Evolutionary conservation across 805 yeast genomes (phyloP).

Genomic region (Saccharomycopsis sp.): DNA sequence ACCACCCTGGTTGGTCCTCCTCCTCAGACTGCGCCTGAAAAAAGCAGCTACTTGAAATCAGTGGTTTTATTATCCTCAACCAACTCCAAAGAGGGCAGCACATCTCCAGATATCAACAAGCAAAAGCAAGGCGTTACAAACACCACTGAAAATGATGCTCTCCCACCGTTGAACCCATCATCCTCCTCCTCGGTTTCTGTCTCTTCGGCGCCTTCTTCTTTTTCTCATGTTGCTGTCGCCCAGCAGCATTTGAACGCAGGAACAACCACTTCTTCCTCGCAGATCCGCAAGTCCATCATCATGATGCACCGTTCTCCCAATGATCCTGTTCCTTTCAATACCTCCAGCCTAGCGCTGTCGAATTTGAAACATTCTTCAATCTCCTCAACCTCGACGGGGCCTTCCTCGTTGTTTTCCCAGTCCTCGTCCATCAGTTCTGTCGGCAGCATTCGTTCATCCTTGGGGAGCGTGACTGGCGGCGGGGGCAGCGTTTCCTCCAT

Average conservation of each 20-base stretch:
- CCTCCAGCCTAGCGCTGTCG: neutral
- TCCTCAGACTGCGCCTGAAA: too few species aligned
- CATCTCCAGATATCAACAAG: neutral
- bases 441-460: constrained; percentile 3
- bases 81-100: neutral
- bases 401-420: constrained; percentile 8
- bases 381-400: constrained; percentile 9
- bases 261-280: neutral
- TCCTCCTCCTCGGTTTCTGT: constrained; percentile 1
- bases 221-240: constrained; percentile 3
- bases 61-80: neutral
- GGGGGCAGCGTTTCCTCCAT: constrained; percentile 17
- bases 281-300: constrained; percentile 15
- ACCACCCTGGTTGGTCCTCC: too few species aligned
- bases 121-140: neutral
- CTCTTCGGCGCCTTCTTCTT: constrained; percentile 3
- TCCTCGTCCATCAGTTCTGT: constrained; percentile 13
- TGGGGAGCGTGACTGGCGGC: too few species aligned
- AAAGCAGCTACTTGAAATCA: neutral
- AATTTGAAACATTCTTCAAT: constrained; percentile 3
- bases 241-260: neutral
- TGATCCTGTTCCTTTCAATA: neutral
- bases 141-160: neutral
- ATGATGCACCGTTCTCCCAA: constrained; percentile 5
- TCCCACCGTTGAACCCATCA: neutral